These are phyloP conservation scores for Cadophora luteo-olivacea DNA, from an alignment of 2,329 filamentous ascomycete genomes.

Conservation along the genomic window DNA sequence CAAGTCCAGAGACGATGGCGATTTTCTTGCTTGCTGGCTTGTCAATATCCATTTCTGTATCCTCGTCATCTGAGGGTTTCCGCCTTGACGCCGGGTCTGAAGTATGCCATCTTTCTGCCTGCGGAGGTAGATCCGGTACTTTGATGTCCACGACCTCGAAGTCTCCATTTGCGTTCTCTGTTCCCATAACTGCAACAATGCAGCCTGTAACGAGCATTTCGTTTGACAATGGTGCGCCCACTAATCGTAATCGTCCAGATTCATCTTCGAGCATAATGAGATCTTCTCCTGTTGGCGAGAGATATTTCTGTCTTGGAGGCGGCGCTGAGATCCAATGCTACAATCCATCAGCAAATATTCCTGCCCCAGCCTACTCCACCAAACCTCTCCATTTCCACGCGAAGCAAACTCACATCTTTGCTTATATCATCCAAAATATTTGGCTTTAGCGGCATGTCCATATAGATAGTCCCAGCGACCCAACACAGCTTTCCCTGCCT, in stretches of 20 bases:
- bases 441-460: slow-evolving; percentile 96
- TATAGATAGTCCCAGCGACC: slow-evolving; percentile 93
- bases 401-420: slow-evolving; percentile 73
- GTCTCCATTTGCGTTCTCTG: slow-evolving; percentile 89
- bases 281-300: slow-evolving; percentile 63
- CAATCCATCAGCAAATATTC: slow-evolving; percentile 23
- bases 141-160: slow-evolving; percentile 92
- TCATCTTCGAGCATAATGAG: slow-evolving; percentile 92
- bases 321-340: slow-evolving; percentile 91
- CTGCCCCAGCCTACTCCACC: background rate
- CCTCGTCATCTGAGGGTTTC: slow-evolving; percentile 50
- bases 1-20: slow-evolving; percentile 87
- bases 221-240: slow-evolving; percentile 71
- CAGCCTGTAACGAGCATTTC: slow-evolving; percentile 88
- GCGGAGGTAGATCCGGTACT: slow-evolving; percentile 83
- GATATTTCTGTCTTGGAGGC: slow-evolving; percentile 77
- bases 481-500: slow-evolving; percentile 95
- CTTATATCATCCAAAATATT: slow-evolving; percentile 95
- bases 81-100: slow-evolving; percentile 55
- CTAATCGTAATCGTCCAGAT: slow-evolving; percentile 83
- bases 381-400: background rate
- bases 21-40: slow-evolving; percentile 60
- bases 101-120: slow-evolving; percentile 80
- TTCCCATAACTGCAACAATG: slow-evolving; percentile 92
- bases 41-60: slow-evolving; percentile 63